Conservation (phyloP, 1,284 basidiomycete species). For the Spongiforma sp. region DNA sequence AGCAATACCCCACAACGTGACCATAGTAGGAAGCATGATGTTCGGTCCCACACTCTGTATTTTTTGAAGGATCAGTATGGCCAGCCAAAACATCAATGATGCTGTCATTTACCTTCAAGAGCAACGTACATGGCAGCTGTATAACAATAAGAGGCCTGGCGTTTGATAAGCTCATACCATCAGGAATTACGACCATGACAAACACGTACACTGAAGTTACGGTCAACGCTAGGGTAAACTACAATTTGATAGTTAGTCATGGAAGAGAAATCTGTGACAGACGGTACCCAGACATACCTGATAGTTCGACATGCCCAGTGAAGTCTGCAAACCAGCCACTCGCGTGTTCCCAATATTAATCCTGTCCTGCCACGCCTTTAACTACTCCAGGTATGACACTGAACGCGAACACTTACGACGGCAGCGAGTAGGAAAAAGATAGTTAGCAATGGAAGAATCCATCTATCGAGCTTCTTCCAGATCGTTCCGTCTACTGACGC, state of each 20-base stretch:
- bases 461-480: conserved; percentile 55
- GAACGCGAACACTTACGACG: conserved; percentile 43
- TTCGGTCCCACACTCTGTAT: conserved; percentile 60
- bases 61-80: not conserved
- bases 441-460: conserved; percentile 54
- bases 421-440: conserved; percentile 55
- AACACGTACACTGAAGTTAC: not conserved
- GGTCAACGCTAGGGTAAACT: conserved; percentile 42
- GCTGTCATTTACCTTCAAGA: conserved; percentile 50
- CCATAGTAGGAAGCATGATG: conserved; percentile 58
- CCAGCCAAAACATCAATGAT: not conserved
- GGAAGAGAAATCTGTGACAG: not conserved
- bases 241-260: not conserved
- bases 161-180: not conserved
- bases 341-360: conserved; percentile 65
- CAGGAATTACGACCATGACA: too few species aligned
- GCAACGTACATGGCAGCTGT: not conserved
- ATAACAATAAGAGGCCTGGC: not conserved
- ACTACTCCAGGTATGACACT: not conserved
- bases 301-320: conserved; percentile 54
- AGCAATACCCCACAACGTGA: conserved; percentile 63
- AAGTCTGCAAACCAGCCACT: conserved; percentile 59
- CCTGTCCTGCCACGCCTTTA: conserved; percentile 28
- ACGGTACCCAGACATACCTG: conserved; percentile 37
- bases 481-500: conserved; percentile 38